These are phyloP conservation scores for Yamagishiella unicocca DNA, from an alignment of 139 green algal species.

Conservation along the genomic window DNA sequence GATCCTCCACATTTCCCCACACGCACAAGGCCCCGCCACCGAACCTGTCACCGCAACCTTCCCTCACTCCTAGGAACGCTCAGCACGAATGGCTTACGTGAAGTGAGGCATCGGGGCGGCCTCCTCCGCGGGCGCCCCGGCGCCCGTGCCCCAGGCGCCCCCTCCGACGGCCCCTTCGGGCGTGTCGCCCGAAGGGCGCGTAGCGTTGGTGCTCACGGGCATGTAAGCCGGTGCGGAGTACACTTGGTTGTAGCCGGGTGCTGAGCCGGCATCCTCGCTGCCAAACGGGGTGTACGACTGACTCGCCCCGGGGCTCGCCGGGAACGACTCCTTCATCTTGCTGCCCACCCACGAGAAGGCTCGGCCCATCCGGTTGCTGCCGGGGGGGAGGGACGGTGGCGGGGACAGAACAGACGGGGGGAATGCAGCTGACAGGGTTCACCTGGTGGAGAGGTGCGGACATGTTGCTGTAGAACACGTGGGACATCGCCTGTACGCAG, in stretches of 20 bases:
- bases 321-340: conserved; percentile 37
- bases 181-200: background rate
- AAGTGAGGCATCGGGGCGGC: conserved; percentile 13
- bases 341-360: conserved; percentile 33
- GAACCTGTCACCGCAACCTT: no score
- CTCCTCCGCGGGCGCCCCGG: background rate
- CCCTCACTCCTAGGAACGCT: no score
- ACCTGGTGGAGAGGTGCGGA: no score
- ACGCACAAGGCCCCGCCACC: no score
- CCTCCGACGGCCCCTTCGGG: background rate
- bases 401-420: no score
- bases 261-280: background rate
- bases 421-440: no score
- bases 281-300: background rate
- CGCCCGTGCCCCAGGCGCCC: background rate
- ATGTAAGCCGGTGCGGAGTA: background rate
- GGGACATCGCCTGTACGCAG: no score
- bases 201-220: conserved; percentile 4
- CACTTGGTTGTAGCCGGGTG: background rate
- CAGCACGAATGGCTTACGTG: conserved; percentile 26
- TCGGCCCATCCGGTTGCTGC: conserved; percentile 24
- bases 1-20: no score
- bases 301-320: background rate
- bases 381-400: background rate
- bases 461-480: no score